Percentiles rank a stretch among this genome's conserved stretches.
These are phyloP conservation scores for Leersia perrieri DNA, from an alignment of 176 grass and related monocot species.

Conservation along the genomic window DNA sequence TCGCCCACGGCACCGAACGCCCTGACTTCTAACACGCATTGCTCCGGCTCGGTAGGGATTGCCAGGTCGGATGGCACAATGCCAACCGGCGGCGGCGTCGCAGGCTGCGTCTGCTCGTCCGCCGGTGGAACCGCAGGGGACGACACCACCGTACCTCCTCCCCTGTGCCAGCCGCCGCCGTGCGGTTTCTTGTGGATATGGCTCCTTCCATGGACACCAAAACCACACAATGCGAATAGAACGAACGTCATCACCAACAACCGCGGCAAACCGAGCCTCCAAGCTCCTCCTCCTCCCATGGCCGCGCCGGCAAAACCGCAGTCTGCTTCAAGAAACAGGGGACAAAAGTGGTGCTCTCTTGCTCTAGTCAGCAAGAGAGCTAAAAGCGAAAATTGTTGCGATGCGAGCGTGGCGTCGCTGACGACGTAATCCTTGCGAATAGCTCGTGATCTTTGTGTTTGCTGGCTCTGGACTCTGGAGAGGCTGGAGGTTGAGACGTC, in stretches of 20 bases:
- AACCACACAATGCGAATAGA: constrained; percentile 22
- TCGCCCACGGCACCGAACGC: constrained; percentile 69
- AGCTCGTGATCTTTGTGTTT: not conserved
- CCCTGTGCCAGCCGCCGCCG: constrained; percentile 16
- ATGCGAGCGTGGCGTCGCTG: not conserved
- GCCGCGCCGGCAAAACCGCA: too few relatives aligned
- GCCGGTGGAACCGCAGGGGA: constrained; percentile 32
- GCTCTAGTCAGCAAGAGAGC: not conserved
- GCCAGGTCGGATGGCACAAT: constrained; percentile 51
- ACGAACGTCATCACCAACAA: constrained; percentile 16
- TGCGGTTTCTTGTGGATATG: constrained; percentile 67
- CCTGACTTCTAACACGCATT: constrained; percentile 71
- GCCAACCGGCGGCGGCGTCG: not conserved
- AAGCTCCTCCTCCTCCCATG: constrained; percentile 21
- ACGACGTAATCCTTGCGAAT: not conserved
- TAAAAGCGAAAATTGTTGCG: constrained; percentile 14
- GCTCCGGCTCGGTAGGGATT: constrained; percentile 35
- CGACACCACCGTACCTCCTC: constrained; percentile 21
- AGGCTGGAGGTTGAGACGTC: constrained; percentile 25
- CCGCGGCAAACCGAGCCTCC: not conserved
- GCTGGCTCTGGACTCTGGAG: not conserved
- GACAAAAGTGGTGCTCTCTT: not conserved
- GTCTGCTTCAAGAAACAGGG: constrained; percentile 18
- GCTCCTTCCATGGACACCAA: constrained; percentile 45
- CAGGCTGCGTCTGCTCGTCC: not conserved